Base-by-base conservation (phyloP, 2,329 filamentous ascomycete genomes). In the Ascochyta lentis region DNA sequence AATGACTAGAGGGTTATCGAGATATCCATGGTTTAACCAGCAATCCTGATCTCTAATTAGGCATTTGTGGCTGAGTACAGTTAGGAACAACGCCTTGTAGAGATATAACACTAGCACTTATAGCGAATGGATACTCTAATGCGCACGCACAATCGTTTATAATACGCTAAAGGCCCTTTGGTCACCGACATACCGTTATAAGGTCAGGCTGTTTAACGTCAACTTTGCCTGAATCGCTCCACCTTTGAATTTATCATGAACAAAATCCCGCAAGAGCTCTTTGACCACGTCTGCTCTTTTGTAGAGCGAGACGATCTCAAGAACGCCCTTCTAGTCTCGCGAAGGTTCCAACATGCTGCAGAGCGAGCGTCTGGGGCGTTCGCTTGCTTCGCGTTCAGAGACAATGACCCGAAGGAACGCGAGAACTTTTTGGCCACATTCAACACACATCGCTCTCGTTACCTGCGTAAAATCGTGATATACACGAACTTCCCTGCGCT, bases 201-300 rank as follows among this genome's bases (percentile, higher is more conserved):
- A 29, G 12, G 27, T 29, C 27, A 29, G 27, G 12, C 9, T 8
- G 8, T 29, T 4, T 12, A 29, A 29, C 27, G 12, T 12, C 9
- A 23, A 33, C 23, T 22, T 10, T 44, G 41, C 27, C 6, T n/a
- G 33, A 27, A 34, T 33, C 16, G 16, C 27, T 29, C 19, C 24
- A 19, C 26, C 16, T 33, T 6, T 15, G 16, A 16, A 44, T 33
- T 16, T 35, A 16, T 23, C 27, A 58, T 58, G 49, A 16, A 40
- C 2, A 53, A 41, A 13, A 12, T 58, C 6, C 46, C 55, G n/a
- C 55, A 50, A 37, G 55, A 54, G 22, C 16, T 58, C 3, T 13
- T 54, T 22, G 45, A 54, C 37, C 49, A 33, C 13, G 29, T 54
- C n/a, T 41, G 45, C 37, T 31, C 22, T 4, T 29, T 46, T 16